Percentiles rank a stretch among this genome's conserved stretches.
These are phyloP conservation scores for Alternaria longipes DNA, from an alignment of 2,329 filamentous ascomycete species.

Conservation along the genomic window DNA sequence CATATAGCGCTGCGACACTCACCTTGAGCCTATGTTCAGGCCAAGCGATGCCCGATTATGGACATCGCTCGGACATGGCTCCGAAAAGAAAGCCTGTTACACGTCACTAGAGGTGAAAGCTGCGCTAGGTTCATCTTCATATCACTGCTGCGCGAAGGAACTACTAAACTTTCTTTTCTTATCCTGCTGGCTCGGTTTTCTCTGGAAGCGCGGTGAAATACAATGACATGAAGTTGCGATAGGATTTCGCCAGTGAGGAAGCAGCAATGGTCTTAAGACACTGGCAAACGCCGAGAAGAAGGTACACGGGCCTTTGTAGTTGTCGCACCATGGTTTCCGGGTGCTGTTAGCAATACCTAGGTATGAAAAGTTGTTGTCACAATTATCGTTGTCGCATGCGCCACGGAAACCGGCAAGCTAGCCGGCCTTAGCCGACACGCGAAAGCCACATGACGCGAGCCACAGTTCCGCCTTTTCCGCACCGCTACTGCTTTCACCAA, in stretches of 20 bases:
- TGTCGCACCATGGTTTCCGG: neutral
- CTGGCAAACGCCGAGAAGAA: neutral
- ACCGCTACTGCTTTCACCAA: constrained; percentile 17
- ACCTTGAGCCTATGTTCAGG: neutral
- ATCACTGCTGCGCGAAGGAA: neutral
- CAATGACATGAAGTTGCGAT: neutral
- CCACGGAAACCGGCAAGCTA: constrained; percentile 26
- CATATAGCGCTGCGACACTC: neutral
- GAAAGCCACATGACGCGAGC: constrained; percentile 20
- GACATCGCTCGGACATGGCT: neutral
- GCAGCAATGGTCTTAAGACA: neutral
- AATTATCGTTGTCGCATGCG: constrained; percentile 11
- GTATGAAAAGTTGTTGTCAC: neutral
- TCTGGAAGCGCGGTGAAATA: neutral
- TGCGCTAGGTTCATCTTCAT: neutral
- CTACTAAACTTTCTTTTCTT: neutral
- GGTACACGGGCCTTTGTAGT: neutral
- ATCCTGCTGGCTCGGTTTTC: neutral
- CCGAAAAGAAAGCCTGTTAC: neutral
- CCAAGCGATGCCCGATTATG: neutral
- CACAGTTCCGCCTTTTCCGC: constrained; percentile 25
- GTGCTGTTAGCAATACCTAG: neutral
- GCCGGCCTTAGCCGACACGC: constrained; percentile 11
- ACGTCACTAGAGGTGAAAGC: neutral
- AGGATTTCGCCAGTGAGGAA: neutral